A percentile compares a stretch with the other conserved stretches of the same genome.
Conservation (phyloP, 495 filamentous ascomycete genomes). For the Hypomontagnella monticulosa region DNA sequence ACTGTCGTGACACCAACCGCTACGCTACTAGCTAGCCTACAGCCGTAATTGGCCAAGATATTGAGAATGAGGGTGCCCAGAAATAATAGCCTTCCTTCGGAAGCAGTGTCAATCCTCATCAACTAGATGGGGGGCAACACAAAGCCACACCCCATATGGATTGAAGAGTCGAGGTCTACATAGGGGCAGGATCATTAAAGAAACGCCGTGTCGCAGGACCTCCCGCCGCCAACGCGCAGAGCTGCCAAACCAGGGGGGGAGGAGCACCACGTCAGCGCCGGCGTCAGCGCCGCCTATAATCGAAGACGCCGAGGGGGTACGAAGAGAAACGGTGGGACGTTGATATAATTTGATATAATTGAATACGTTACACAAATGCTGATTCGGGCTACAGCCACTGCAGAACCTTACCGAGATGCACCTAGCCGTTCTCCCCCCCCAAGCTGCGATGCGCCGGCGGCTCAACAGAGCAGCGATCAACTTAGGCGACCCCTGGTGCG, state of each 20-base stretch:
- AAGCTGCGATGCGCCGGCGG: conserved; percentile 13
- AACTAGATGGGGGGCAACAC: not conserved
- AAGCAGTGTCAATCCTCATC: conserved; percentile 8
- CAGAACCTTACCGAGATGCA: conserved; percentile 32
- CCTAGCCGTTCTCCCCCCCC: conserved; percentile 12
- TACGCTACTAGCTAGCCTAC: conserved; percentile 13
- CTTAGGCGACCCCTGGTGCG: conserved; percentile 10
- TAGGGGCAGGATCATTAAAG: too few relatives aligned
- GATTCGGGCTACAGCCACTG: conserved; percentile 14
- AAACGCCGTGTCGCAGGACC: not conserved
- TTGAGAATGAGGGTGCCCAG: conserved; percentile 20
- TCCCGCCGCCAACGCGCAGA: not conserved
- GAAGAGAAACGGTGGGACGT: not conserved
- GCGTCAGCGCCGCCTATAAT: not conserved
- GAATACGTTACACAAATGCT: not conserved
- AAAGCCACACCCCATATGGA: not conserved
- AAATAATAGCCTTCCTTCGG: conserved; percentile 19
- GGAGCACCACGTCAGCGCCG: conserved; percentile 19
- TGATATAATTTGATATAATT: conserved; percentile 1
- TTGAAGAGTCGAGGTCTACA: not conserved
- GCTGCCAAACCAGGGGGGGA: not conserved
- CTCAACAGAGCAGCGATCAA: conserved; percentile 33
- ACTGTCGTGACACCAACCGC: conserved; percentile 16
- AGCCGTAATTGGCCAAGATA: not conserved
- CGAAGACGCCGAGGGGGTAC: not conserved